Base-by-base conservation (phyloP, 257 asterid genomes). In the Capsicum chinense region DNA sequence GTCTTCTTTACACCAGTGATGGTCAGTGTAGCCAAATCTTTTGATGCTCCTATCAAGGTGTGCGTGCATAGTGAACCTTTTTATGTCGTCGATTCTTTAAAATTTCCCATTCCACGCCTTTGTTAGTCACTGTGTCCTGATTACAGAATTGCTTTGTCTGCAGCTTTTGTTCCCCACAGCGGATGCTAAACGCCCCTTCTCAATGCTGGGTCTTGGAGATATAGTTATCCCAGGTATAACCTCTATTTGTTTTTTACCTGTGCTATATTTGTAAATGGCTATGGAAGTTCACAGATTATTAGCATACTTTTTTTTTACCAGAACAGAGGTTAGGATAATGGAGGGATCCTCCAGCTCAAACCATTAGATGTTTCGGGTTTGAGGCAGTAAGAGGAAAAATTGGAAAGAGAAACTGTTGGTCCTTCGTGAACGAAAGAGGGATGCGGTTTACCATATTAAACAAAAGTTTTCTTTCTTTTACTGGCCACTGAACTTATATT, bases 131-230 rank as follows among this genome's bases (percentile, higher is more conserved):
- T 71, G 42, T 80, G 47, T 83, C 60, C 83, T 80, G 79, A 16
- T 60, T 79, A 58, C 35, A 83, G 44, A 39, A 76, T 12, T 74
- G 48, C 78, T 78, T 63, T 76, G 52, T 86, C 74, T 88, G 84
- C 96, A 97, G 99, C 99, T 97, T 87, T 89, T 95, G 84, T 97
- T 97, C 93, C 99, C 98, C 13, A 95, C 98, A 50, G 85, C 93
- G 78, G 95, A 95, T 84, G 56, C 95, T 17, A 84, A 92, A 15
- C 98, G 98, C 14, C 99, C 99, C 56, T 97, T 93, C 91, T 97
- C 99, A 37, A 97, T 97, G 99, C 89, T 97, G 82, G 99, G 98
- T 85, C 99, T 97, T 80, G 99, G 99, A 83, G 99, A 97, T 85
- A 97, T 93, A 74, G 99, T 97, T 59, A 93, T 97, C 87, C 99